These are phyloP conservation scores for Papiliotrema nemorosa DNA, from an alignment of 1,284 basidiomycete species.

Conservation along the genomic window DNA sequence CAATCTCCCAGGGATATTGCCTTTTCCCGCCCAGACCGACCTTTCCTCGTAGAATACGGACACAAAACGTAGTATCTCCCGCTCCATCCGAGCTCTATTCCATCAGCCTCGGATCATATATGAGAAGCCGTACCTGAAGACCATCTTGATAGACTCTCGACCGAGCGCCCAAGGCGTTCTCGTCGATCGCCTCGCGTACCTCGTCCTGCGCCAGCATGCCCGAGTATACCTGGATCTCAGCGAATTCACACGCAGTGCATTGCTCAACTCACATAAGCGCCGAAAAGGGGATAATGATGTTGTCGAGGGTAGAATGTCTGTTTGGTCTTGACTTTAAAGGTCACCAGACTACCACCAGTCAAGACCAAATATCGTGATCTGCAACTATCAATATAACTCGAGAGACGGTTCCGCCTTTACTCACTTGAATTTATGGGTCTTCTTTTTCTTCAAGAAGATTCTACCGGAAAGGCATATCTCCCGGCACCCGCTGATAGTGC, in stretches of 20 bases:
- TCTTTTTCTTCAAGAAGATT: constrained; percentile 37
- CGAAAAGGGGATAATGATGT: constrained; percentile 39
- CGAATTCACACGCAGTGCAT: not conserved
- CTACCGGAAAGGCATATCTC: constrained; percentile 34
- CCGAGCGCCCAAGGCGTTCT: constrained; percentile 20
- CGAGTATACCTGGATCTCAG: constrained; percentile 34
- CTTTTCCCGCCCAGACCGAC: constrained; percentile 22
- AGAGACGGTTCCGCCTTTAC: constrained; percentile 3
- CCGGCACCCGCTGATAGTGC: constrained; percentile 42
- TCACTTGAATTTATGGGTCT: constrained; percentile 40
- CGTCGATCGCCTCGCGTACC: constrained; percentile 21
- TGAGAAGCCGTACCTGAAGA: constrained; percentile 24
- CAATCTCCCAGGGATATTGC: constrained; percentile 34
- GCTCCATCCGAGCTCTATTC: constrained; percentile 32
- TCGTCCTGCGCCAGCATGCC: constrained; percentile 45
- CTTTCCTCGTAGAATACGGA: constrained; percentile 22
- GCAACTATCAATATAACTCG: not conserved
- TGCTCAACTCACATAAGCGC: constrained; percentile 38
- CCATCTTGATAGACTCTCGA: constrained; percentile 47
- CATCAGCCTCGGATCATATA: not conserved
- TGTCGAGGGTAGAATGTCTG: constrained; percentile 26
- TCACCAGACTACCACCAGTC: constrained; percentile 33
- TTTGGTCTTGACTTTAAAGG: constrained; percentile 33
- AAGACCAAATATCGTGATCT: constrained; percentile 37
- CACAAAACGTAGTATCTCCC: constrained; percentile 45